These are phyloP conservation scores for Lodderomyces orthopsilosis DNA, from an alignment of 1,139 yeast species.

Conservation along the genomic window DNA sequence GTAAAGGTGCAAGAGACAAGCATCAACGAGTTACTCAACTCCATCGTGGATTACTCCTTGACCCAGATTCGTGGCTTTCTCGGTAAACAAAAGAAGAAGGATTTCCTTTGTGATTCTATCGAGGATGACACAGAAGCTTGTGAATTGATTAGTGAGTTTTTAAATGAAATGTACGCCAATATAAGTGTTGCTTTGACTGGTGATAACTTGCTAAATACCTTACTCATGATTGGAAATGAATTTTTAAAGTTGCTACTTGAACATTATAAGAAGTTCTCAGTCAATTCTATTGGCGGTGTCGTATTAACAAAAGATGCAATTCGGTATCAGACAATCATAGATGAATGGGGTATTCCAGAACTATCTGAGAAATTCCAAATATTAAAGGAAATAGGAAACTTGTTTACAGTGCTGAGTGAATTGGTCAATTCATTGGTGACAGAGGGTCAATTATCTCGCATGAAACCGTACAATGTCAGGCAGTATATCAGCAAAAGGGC, in stretches of 20 bases:
- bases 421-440: conserved; percentile 74
- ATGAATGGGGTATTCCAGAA: conserved; percentile 63
- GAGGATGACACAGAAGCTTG: conserved; percentile 73
- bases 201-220: conserved; percentile 51
- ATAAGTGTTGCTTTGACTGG: conserved; percentile 42
- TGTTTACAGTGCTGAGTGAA: conserved; percentile 72
- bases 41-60: conserved; percentile 21
- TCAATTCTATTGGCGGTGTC: conserved; percentile 80
- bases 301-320: conserved; percentile 83
- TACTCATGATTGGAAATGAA: conserved; percentile 59
- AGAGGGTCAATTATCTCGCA: conserved; percentile 73
- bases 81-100: conserved; percentile 39
- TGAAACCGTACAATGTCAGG: conserved; percentile 65
- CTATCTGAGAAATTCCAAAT: conserved; percentile 69
- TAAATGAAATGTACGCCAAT: conserved; percentile 42
- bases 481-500: conserved; percentile 71
- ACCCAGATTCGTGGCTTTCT: conserved; percentile 49
- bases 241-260: conserved; percentile 60
- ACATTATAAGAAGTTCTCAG: conserved; percentile 74
- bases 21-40: conserved; percentile 3
- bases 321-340: conserved; percentile 71
- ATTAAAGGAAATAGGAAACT: conserved; percentile 77
- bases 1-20: conserved; percentile 4
- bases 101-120: conserved; percentile 41
- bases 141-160: conserved; percentile 55